Evolutionary conservation across 1,284 basidiomycete species (phyloP), one percentile per base, ranked within the genome.

Genomic region (Cutaneotrichosporon sp.): DNA sequence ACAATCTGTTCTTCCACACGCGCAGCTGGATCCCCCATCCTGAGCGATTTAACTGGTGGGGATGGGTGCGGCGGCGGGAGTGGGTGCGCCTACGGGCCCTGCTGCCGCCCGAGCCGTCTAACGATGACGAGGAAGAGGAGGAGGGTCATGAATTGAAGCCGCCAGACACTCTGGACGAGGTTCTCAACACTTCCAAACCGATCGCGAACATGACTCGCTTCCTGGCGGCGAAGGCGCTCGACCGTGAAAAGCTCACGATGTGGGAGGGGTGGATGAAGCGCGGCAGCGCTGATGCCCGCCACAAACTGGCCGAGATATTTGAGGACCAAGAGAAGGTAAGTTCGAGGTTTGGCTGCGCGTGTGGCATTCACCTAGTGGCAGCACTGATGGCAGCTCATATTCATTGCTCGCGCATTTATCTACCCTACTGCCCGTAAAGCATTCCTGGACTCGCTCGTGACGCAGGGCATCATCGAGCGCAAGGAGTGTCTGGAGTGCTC

Each of bases 11-110:
- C 55, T 75, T 75, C 55, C 70, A 63, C 43, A 54, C 52, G 19
- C 57, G 44, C 19, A 64, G 65, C 2, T 75, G 74, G 74, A 60
- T 55, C 4, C 51, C 59, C 3, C 63, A 67, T 55, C 63, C 72
- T 2, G 67, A 66, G 3, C 34, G 41, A 8, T 37, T 66, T 6
- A 73, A 73, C 9, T 74, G 71, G 74, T 66, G 62, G 22, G 72
- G 72, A 0, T 75, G 71, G 68, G 72, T 74, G 6, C 56, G 74
- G 32, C 49, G 74, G 38, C 61, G 74, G 19, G 68, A 71, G 55
- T 75, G 74, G 74, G 64, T 74, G 12, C 59, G 74, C 11, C 44
- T 74, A 44, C 60, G 74, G 9, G 48, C 42, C 0, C 48, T 57
- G 12, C 34, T 49, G 14, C 48, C 54, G 8, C 39, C 46, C 10